A percentile compares a stretch with the other conserved stretches of the same genome.
These are phyloP conservation scores for Plenodomus tracheiphilus DNA, from an alignment of 2,329 filamentous ascomycete species.

Conservation along the genomic window DNA sequence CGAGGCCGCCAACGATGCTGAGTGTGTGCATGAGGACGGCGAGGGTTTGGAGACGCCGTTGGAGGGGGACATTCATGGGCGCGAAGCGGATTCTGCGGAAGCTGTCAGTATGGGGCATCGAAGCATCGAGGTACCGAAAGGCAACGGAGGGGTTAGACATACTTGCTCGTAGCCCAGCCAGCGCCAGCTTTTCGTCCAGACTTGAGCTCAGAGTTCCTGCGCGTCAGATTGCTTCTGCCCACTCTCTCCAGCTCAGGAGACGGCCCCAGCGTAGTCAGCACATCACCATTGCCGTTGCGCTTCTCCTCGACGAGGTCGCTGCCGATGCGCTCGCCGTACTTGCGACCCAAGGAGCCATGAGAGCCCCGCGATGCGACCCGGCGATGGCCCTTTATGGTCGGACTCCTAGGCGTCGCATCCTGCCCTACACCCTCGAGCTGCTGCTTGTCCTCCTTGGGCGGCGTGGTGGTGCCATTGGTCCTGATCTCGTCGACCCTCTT, in stretches of 20 bases:
- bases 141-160: constrained; percentile 11
- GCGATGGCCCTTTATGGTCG: constrained; percentile 30
- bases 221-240: constrained; percentile 35
- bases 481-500: constrained; percentile 13
- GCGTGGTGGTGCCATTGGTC: constrained; percentile 16
- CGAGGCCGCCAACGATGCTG: constrained; percentile 58
- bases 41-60: constrained; percentile 55
- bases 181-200: constrained; percentile 58
- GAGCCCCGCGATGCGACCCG: constrained; percentile 37
- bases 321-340: constrained; percentile 29
- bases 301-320: constrained; percentile 50
- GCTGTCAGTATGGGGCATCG: not conserved
- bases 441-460: constrained; percentile 8
- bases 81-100: constrained; percentile 74
- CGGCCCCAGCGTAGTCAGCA: constrained; percentile 51
- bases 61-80: constrained; percentile 70
- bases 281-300: constrained; percentile 49
- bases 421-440: constrained; percentile 37
- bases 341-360: constrained; percentile 33
- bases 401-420: constrained; percentile 40
- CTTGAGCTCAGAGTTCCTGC: constrained; percentile 49
- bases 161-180: constrained; percentile 57
- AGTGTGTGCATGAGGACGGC: constrained; percentile 56
- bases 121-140: not conserved
- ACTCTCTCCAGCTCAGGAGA: constrained; percentile 43